Conservation (phyloP, 2,329 filamentous ascomycete genomes). For the Aspergillus sp. region DNA sequence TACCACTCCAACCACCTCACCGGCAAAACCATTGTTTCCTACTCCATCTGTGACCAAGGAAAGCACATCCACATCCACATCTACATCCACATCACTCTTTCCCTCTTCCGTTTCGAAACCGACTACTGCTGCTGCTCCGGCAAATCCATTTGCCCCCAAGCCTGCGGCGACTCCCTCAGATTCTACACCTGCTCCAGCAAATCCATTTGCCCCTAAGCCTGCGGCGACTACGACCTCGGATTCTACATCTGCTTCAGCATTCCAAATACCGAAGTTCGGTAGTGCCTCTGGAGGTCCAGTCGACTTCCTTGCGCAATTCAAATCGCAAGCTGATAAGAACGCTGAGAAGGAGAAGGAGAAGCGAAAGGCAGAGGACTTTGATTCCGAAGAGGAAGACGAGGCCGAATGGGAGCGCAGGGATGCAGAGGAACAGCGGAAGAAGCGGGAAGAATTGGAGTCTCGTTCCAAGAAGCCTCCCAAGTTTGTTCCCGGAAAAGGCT, state of each 20-base stretch:
- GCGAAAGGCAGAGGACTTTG: slow-evolving; percentile 48
- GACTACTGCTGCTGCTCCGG: slow-evolving; percentile 4
- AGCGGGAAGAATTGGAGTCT: slow-evolving; percentile 38
- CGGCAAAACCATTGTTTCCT: slow-evolving; percentile 16
- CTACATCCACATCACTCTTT: slow-evolving; percentile 7
- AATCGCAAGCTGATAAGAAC: slow-evolving; percentile 32
- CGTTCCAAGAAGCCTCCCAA: slow-evolving; percentile 27
- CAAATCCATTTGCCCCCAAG: slow-evolving; percentile 16
- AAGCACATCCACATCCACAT: slow-evolving; percentile 1
- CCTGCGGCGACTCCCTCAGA: slow-evolving; percentile 4
- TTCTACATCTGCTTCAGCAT: slow-evolving; percentile 7
- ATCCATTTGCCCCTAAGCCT: slow-evolving; percentile 18
- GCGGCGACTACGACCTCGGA: slow-evolving; percentile 4
- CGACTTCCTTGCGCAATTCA: slow-evolving; percentile 42
- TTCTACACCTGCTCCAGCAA: slow-evolving; percentile 7
- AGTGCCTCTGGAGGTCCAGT: slow-evolving; percentile 13
- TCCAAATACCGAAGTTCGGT: slow-evolving; percentile 30
- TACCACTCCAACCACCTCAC: slow-evolving; percentile 16
- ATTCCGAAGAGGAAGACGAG: slow-evolving; percentile 49
- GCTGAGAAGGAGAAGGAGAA: slow-evolving; percentile 43
- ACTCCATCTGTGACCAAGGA: slow-evolving; percentile 6
- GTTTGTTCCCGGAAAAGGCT: slow-evolving; percentile 28
- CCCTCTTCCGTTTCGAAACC: slow-evolving; percentile 9
- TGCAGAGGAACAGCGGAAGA: slow-evolving; percentile 42
- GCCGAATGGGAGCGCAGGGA: slow-evolving; percentile 45